Base-by-base conservation (phyloP, 2,329 filamentous ascomycete genomes). In the Ophiocordyceps sinensis region DNA sequence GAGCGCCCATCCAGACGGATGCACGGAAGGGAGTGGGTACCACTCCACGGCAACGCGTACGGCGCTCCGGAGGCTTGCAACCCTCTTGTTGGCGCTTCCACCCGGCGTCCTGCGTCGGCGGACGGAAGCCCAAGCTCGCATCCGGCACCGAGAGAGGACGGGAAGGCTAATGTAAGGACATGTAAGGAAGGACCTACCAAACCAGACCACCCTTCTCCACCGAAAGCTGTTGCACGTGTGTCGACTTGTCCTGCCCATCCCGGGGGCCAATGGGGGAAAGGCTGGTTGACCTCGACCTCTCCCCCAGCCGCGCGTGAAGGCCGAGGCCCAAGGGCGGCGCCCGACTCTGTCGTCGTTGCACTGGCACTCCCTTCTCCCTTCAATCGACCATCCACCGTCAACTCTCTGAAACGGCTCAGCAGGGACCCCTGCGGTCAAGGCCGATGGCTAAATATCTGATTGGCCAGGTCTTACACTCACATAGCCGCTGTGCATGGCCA, bases 401-500 rank as follows among this genome's bases (percentile, higher is more conserved):
- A 38, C 31, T 38, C 44, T 48, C 51, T 56, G 53, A 57, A 57
- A 60, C 55, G 45, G 45, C 47, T 50, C 45, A 50, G 42, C 50
- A 50, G 45, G 37, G 31, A 35, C 32, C 49, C 58, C 52, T 50
- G 50, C 48, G 48, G 40, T 38, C 37, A 36, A 31, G 12, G 31
- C 31, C 32, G 5, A 13, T 38, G 41, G 23, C 23, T 3, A 6
- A 35, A 3, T 7, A 14, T 17, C 6, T 50, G 40, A 61, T 62
- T 62, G 59, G 59, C 19, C 48, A 53, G 46, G 47, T 55, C 51
- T 56, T 51, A 55, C 52, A 57, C 52, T 51, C 58, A 61, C 59
- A 62, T 62, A 61, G 57, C 59, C 60, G 60, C 59, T 61, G 54
- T 60, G 58, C 57, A 59, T 58, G 51, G 56, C n/a, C 51, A 62